These are phyloP conservation scores for Thermomyces lanuginosus DNA, from an alignment of 2,329 filamentous ascomycete species.

Conservation along the genomic window DNA sequence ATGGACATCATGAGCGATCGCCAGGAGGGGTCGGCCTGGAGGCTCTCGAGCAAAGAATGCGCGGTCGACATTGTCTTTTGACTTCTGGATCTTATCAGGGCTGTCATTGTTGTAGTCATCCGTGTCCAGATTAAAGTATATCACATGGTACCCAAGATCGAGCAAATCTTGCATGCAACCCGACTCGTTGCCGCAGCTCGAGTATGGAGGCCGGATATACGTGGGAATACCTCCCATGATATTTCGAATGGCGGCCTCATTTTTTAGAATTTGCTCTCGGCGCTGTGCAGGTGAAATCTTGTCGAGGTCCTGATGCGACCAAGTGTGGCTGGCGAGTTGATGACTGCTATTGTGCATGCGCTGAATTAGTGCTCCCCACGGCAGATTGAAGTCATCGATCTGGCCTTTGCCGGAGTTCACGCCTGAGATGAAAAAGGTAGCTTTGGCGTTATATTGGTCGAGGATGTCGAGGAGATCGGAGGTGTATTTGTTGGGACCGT, in stretches of 20 bases:
- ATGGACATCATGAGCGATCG: conserved; percentile 29
- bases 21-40: conserved; percentile 20
- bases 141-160: conserved; percentile 34
- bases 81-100: conserved; percentile 20
- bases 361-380: conserved; percentile 23
- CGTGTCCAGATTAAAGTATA: conserved; percentile 32
- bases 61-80: conserved; percentile 25
- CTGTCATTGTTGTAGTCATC: conserved; percentile 29
- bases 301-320: conserved; percentile 33
- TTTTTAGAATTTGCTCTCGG: conserved; percentile 28
- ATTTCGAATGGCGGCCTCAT: conserved; percentile 32
- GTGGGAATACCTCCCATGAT: conserved; percentile 35
- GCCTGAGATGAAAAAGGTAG: conserved; percentile 50
- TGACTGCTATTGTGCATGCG: conserved; percentile 32
- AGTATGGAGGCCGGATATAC: conserved; percentile 39
- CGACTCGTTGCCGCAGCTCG: conserved; percentile 20
- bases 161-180: conserved; percentile 29
- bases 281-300: conserved; percentile 22
- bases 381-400: conserved; percentile 26
- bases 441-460: conserved; percentile 42
- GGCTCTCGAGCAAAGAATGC: conserved; percentile 13
- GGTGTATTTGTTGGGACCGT: conserved; percentile 48
- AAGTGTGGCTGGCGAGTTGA: conserved; percentile 37
- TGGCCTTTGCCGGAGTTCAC: conserved; percentile 31
- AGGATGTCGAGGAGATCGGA: conserved; percentile 46